Percentiles rank a stretch among this genome's conserved stretches.
These are phyloP conservation scores for Cutaneotrichosporon sp. DNA, from an alignment of 1,284 basidiomycete species.

Conservation along the genomic window DNA sequence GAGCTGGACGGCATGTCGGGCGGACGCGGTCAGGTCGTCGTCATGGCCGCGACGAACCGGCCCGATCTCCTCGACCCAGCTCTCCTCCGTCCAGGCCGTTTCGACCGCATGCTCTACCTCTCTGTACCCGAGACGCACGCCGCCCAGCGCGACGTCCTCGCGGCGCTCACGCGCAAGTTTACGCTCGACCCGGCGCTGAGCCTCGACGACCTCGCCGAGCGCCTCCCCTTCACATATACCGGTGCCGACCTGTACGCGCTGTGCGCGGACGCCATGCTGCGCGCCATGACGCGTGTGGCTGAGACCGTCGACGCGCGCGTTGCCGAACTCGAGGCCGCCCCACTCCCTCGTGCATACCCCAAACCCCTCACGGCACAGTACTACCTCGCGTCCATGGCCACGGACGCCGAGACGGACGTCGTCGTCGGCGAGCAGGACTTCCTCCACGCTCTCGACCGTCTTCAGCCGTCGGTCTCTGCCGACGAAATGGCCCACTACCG, in stretches of 20 bases:
- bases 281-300: constrained; percentile 88
- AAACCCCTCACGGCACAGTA: constrained; percentile 83
- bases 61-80: constrained; percentile 94
- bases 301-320: constrained; percentile 69
- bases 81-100: constrained; percentile 84
- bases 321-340: constrained; percentile 49
- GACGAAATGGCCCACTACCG: constrained; percentile 86
- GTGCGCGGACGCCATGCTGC: constrained; percentile 92
- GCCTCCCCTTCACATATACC: constrained; percentile 88
- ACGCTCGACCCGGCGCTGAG: constrained; percentile 66
- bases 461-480: constrained; percentile 82
- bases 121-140: constrained; percentile 84
- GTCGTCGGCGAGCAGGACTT: constrained; percentile 73
- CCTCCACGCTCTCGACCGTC: constrained; percentile 62
- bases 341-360: constrained; percentile 55
- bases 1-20: constrained; percentile 88
- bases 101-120: constrained; percentile 95
- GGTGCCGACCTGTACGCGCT: constrained; percentile 98
- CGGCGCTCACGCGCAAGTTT: constrained; percentile 90
- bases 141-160: constrained; percentile 79
- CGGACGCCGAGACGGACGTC: constrained; percentile 63
- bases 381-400: constrained; percentile 81
- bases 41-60: constrained; percentile 96
- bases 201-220: constrained; percentile 62
- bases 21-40: constrained; percentile 65